phyloP scores from a whole-genome alignment of 1,284 basidiomycete species.

The Fistulinella cinereoalba region DNA sequence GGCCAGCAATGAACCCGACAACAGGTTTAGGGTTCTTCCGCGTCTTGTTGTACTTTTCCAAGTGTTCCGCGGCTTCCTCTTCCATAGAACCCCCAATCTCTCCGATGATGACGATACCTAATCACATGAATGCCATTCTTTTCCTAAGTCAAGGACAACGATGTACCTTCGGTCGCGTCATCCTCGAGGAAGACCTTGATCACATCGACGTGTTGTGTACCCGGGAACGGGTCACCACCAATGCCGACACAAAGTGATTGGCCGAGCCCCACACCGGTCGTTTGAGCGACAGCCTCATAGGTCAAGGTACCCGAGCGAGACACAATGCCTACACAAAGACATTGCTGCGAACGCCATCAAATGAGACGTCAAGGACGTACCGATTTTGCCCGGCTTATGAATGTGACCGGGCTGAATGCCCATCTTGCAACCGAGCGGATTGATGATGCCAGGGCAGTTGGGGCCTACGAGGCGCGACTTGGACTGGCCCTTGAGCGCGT shows the following conservation, averaged over 20 bases:
- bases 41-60: constrained; percentile 92
- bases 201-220: constrained; percentile 93
- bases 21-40: constrained; percentile 90
- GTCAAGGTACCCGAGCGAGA: constrained; percentile 95
- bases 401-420: constrained; percentile 99
- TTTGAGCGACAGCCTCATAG: constrained; percentile 92
- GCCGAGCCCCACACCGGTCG: constrained; percentile 93
- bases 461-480: constrained; percentile 94
- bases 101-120: constrained; percentile 94
- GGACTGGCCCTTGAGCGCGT: constrained; percentile 91
- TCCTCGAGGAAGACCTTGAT: constrained; percentile 97
- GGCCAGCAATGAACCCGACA: constrained; percentile 96
- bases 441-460: constrained; percentile 98
- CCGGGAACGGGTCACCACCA: constrained; percentile 99
- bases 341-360: neutral
- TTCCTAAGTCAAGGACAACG: neutral
- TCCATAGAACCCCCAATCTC: constrained; percentile 99
- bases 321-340: constrained; percentile 72
- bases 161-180: constrained; percentile 80
- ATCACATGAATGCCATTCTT: constrained; percentile 27
- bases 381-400: constrained; percentile 92
- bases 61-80: constrained; percentile 97
- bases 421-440: constrained; percentile 98
- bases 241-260: constrained; percentile 98
- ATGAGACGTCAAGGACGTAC: constrained; percentile 39